A percentile compares a stretch with the other conserved stretches of the same genome.
These are phyloP conservation scores for Leccinum fibrillosum DNA, from an alignment of 768 basidiomycete species.

Conservation along the genomic window DNA sequence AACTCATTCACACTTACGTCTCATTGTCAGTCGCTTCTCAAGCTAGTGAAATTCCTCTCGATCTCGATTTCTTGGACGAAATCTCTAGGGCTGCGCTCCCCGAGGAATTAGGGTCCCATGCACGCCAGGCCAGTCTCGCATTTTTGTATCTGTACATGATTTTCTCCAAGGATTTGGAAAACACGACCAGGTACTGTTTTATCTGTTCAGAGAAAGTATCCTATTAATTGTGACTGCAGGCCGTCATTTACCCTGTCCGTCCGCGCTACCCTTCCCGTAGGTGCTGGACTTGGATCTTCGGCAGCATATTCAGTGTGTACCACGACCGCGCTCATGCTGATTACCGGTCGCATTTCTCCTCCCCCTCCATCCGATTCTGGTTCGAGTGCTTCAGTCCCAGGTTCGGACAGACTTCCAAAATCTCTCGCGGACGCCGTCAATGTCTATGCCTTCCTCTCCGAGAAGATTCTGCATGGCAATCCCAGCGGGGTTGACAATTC, in stretches of 20 bases:
- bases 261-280: slow-evolving; percentile 88
- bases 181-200: slow-evolving; percentile 51
- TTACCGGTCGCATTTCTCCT: slow-evolving; percentile 62
- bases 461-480: slow-evolving; percentile 96
- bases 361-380: slow-evolving; percentile 35
- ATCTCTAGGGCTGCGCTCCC: slow-evolving; percentile 48
- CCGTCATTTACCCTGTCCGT: slow-evolving; percentile 76
- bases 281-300: slow-evolving; percentile 95
- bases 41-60: slow-evolving; percentile 43
- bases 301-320: slow-evolving; percentile 92
- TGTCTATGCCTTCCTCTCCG: slow-evolving; percentile 88
- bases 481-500: slow-evolving; percentile 98
- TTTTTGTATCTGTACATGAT: slow-evolving; percentile 95
- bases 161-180: slow-evolving; percentile 43
- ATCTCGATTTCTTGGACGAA: slow-evolving; percentile 69
- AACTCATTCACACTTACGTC: background rate
- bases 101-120: slow-evolving; percentile 29
- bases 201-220: slow-evolving; percentile 15
- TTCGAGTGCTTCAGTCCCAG: slow-evolving; percentile 29
- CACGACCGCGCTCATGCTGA: slow-evolving; percentile 74
- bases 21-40: slow-evolving; percentile 12
- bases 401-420: slow-evolving; percentile 56
- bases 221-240: slow-evolving; percentile 35
- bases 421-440: slow-evolving; percentile 78
- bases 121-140: slow-evolving; percentile 55